Evolutionary conservation across 2,329 filamentous ascomycete genomes (phyloP).

Genomic region (Aspergillus uvarum): DNA sequence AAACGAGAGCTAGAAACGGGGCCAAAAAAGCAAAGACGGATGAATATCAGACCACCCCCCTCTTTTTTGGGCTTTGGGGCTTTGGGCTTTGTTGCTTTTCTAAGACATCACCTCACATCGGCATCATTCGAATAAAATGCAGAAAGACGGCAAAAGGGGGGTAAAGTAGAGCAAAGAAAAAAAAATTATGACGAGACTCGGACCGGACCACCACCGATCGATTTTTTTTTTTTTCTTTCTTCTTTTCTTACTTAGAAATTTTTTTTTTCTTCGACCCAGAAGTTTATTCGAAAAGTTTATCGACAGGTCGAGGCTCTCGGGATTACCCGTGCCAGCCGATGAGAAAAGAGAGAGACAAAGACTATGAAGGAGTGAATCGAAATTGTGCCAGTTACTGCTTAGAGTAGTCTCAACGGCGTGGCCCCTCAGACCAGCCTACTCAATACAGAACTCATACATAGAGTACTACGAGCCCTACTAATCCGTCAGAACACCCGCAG

Average conservation of each 20-base stretch:
- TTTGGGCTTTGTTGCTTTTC: neutral
- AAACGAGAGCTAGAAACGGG: neutral
- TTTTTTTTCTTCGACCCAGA: neutral
- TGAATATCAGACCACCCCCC: slow-evolving; percentile 4
- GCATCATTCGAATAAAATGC: neutral
- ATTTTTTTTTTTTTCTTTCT: neutral
- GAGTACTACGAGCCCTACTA: no score
- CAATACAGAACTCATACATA: no score
- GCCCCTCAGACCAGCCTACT: no score
- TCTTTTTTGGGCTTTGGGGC: no score
- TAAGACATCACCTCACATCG: neutral
- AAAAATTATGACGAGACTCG: neutral
- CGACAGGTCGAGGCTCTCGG: neutral
- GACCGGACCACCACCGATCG: neutral
- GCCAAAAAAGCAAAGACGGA: neutral
- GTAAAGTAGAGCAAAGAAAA: neutral
- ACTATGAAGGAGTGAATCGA: neutral
- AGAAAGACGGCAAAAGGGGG: neutral
- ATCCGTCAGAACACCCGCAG: neutral
- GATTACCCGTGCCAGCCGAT: neutral
- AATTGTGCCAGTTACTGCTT: neutral
- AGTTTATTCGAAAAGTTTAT: neutral
- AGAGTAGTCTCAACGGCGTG: neutral
- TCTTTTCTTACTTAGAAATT: neutral
- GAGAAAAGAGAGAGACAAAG: no score